Conservation (phyloP, 2,329 filamentous ascomycete species). For the Chalaropsis ovoidea region DNA sequence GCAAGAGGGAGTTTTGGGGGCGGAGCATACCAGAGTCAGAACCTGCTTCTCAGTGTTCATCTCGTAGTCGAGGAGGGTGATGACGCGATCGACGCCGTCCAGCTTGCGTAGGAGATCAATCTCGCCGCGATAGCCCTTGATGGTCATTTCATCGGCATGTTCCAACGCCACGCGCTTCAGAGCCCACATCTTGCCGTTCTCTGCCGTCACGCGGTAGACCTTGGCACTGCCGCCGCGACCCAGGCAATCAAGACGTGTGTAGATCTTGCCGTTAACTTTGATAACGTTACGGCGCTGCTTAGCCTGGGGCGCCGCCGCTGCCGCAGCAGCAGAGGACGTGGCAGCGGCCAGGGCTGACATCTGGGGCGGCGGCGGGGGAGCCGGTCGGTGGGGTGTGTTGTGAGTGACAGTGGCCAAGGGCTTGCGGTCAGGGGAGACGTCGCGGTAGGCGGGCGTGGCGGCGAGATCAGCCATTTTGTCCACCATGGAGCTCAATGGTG, state of each 20-base stretch:
- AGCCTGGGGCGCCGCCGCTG: conserved; percentile 38
- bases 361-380: conserved; percentile 77
- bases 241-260: conserved; percentile 80
- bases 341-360: conserved; percentile 94
- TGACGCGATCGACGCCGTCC: conserved; percentile 76
- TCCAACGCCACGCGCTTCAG: conserved; percentile 87
- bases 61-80: conserved; percentile 84
- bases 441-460: conserved; percentile 15
- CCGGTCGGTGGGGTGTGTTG: conserved; percentile 67
- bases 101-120: conserved; percentile 82
- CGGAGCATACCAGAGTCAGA: conserved; percentile 62
- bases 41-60: conserved; percentile 85
- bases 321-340: conserved; percentile 47
- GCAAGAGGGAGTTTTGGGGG: background rate
- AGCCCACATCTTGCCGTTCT: conserved; percentile 92
- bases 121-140: conserved; percentile 85
- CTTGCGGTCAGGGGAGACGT: conserved; percentile 46
- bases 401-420: conserved; percentile 45
- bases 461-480: conserved; percentile 19
- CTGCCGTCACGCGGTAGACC: conserved; percentile 92
- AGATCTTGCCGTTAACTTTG: conserved; percentile 81
- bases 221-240: conserved; percentile 88
- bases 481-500: conserved; percentile 18
- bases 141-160: conserved; percentile 71
- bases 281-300: conserved; percentile 73